These are phyloP conservation scores for Termitomyces sp. DNA, from an alignment of 768 basidiomycete species.

Conservation along the genomic window DNA sequence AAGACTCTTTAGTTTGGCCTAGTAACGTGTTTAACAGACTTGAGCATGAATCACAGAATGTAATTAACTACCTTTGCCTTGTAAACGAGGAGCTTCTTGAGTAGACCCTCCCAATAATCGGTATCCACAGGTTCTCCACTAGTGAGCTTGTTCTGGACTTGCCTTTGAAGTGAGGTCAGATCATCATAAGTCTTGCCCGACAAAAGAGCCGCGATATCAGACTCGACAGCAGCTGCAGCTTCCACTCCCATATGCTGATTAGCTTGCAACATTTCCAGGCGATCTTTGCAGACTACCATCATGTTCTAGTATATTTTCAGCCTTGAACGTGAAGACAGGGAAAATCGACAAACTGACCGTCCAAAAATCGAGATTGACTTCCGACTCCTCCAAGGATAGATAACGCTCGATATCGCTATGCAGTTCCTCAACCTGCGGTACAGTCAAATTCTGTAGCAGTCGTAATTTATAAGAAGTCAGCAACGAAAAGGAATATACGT, in stretches of 20 bases:
- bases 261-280: conserved; percentile 68
- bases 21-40: conserved; percentile 7
- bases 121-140: conserved; percentile 94
- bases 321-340: background rate
- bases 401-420: conserved; percentile 95
- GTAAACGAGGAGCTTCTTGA: conserved; percentile 92
- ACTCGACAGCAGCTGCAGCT: conserved; percentile 76
- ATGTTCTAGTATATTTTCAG: conserved; percentile 59
- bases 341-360: conserved; percentile 49
- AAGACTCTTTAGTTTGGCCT: conserved; percentile 88
- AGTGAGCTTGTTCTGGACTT: conserved; percentile 81
- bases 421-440: conserved; percentile 86
- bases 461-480: conserved; percentile 11
- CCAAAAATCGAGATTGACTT: conserved; percentile 95
- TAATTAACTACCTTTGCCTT: conserved; percentile 78
- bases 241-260: conserved; percentile 61
- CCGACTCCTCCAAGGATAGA: conserved; percentile 76
- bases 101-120: conserved; percentile 94
- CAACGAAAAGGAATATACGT: conserved; percentile 23
- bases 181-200: conserved; percentile 85
- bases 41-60: background rate
- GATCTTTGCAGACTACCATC: conserved; percentile 95
- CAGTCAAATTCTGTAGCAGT: conserved; percentile 64
- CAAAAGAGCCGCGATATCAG: conserved; percentile 76
- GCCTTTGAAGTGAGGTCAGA: conserved; percentile 74